Evolutionary conservation across 1,284 basidiomycete genomes (phyloP).

Genomic region (Cutaneotrichosporon spelunceum): DNA sequence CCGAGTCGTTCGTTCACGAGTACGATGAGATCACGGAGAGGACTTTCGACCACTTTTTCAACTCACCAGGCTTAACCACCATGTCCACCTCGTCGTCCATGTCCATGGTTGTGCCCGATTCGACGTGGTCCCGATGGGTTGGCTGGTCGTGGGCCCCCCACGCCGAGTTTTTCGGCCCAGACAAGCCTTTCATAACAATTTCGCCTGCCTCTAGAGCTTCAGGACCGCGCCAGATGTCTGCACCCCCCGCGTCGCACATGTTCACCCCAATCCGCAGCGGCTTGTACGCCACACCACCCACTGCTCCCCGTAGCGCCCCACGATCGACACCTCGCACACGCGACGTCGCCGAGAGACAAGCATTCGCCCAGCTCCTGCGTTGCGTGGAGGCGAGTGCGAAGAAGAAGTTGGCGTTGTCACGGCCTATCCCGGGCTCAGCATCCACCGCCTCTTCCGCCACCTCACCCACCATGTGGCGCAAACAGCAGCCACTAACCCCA

Average conservation of each 20-base stretch:
- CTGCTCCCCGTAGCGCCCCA: conserved; percentile 24
- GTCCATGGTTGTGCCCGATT: conserved; percentile 1
- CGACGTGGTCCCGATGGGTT: conserved; percentile 26
- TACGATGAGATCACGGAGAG: conserved; percentile 14
- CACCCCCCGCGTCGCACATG: conserved; percentile 13
- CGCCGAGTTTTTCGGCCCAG: conserved; percentile 23
- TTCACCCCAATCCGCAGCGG: conserved; percentile 18
- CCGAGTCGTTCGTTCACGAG: conserved; percentile 20
- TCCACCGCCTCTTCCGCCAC: conserved; percentile 13
- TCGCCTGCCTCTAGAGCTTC: background rate
- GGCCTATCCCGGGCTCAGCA: conserved; percentile 12
- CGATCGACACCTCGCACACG: conserved; percentile 23
- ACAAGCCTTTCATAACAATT: conserved; percentile 2
- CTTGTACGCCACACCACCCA: conserved; percentile 5
- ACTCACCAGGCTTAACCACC: conserved; percentile 10
- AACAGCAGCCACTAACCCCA: conserved; percentile 27
- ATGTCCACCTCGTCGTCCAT: conserved; percentile 5
- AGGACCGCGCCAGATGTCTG: conserved; percentile 8
- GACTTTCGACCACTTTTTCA: conserved; percentile 31
- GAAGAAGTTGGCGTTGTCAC: conserved; percentile 21
- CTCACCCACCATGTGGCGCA: conserved; percentile 13
- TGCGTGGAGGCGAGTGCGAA: conserved; percentile 26
- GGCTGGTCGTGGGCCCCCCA: conserved; percentile 33
- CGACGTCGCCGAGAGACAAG: conserved; percentile 25
- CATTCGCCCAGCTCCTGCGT: conserved; percentile 24